Base-by-base conservation (phyloP, 768 basidiomycete genomes). In the Xerocomellus dryophilus region DNA sequence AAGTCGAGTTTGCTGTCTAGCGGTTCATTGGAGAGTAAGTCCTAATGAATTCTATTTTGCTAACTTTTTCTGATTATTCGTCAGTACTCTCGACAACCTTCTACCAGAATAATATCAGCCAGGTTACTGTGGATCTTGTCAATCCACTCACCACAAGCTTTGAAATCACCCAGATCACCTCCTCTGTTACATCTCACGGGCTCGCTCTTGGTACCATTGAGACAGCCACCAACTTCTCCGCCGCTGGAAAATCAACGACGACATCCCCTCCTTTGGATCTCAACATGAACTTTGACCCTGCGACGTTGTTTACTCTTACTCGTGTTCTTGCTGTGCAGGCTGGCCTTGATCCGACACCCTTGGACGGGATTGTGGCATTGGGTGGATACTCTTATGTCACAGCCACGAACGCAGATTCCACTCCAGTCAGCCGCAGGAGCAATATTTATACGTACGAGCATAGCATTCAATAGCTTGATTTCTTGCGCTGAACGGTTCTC, bases 131-230 rank as follows among this genome's bases (percentile, higher is more conserved):
- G 32, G 67, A 75, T 27, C 74, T 90, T 29, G 73, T 65, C 43
- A 89, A 90, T 65, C 87, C 86, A 4, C 90, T 90, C 71, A 82
- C 80, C 6, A 73, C 83, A 3, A 71, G 74, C 21, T 74, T 90
- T 35, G 66, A 72, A 27, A 81, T 90, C 55, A 85, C 81, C 4
- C 70, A 74, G 43, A 80, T 89, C 49, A 69, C 73, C 25, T 84
- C 85, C 3, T 81, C 74, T n/a, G 81, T 90, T 40, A 76, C 76
- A 9, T 78, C 80, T 9, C 81, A 80, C 50, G 86, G 84, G 2
- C 79, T 90, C 51, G 63, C 65, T 14, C 75, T 90, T 32, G 88
- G 88, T 1, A 77, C 74, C 20, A 89, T 90, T 57, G 71, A 78
- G 44, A 76, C 79, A 9, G 59, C 69, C 7, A 81, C 73, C 2